Percentiles rank a stretch among this genome's conserved stretches.
phyloP scores from a whole-genome alignment of 129 eudicot species.

The Artemisia tridentata region DNA sequence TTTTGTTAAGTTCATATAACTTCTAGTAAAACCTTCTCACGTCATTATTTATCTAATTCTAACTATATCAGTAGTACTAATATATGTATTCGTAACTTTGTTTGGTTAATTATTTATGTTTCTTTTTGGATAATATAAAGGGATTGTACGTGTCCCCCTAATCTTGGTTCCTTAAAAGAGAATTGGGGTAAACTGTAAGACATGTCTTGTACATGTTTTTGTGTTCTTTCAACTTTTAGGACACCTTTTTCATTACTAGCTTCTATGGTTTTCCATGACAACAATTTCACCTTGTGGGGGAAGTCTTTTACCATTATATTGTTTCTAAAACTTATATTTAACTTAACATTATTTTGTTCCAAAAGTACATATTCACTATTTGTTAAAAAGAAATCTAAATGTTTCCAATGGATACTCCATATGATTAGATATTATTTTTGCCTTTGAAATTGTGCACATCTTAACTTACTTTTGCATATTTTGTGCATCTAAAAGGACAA shows the following conservation, averaged over 20 bases:
- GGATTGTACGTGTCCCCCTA: conserved; percentile 18
- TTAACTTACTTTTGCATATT: neutral
- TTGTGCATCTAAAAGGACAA: conserved; percentile 9
- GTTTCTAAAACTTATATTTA: neutral
- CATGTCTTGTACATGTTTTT: conserved; percentile 13
- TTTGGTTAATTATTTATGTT: neutral
- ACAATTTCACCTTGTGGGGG: conserved; percentile 16
- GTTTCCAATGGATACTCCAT: too few relatives aligned
- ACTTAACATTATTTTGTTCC: neutral
- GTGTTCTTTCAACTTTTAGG: conserved; percentile 12
- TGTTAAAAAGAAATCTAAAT: neutral
- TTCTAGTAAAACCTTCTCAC: too few relatives aligned
- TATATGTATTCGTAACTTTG: neutral
- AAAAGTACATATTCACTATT: neutral
- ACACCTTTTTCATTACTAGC: conserved; percentile 13
- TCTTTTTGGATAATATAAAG: conserved; percentile 2
- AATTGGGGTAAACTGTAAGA: conserved; percentile 18
- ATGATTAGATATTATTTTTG: neutral
- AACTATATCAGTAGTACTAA: too few relatives aligned
- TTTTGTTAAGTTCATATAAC: too few relatives aligned
- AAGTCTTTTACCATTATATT: conserved; percentile 15
- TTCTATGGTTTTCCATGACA: conserved; percentile 5
- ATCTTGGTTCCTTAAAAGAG: conserved; percentile 8
- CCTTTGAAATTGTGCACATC: neutral
- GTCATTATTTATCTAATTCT: too few relatives aligned